These are phyloP conservation scores for Exidia glandulosa DNA, from an alignment of 768 basidiomycete genomes.

Conservation along the genomic window DNA sequence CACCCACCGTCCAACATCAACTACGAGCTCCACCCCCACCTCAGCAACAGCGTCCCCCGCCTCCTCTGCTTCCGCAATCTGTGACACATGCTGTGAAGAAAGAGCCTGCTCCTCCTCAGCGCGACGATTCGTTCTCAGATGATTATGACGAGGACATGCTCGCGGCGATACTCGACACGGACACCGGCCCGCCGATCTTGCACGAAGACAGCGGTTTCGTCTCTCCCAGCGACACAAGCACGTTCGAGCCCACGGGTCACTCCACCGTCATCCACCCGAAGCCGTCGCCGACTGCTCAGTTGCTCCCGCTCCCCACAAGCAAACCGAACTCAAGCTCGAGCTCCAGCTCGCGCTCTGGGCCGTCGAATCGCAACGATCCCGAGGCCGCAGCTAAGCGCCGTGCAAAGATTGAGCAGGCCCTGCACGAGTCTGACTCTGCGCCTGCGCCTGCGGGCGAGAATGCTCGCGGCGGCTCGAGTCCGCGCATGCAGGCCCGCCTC, in stretches of 20 bases:
- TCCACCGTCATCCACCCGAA: conserved; percentile 3
- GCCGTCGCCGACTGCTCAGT: no score
- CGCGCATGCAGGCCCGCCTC: background rate
- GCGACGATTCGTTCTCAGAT: conserved; percentile 37
- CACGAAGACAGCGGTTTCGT: conserved; percentile 37
- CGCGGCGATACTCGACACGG: background rate
- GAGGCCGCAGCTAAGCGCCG: no score
- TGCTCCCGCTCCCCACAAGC: no score
- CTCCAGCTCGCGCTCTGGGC: background rate
- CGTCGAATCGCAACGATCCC: no score
- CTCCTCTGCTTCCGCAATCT: conserved; percentile 3
- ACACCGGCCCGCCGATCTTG: background rate
- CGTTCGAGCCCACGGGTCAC: conserved; percentile 11
- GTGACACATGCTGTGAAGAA: background rate
- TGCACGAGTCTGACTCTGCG: no score
- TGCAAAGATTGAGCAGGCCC: no score
- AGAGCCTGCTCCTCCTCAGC: conserved; percentile 17
- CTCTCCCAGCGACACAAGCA: conserved; percentile 43
- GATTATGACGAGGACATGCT: conserved; percentile 38
- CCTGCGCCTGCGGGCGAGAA: no score
- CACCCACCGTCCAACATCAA: conserved; percentile 3
- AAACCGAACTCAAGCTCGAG: no score
- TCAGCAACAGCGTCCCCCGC: background rate
- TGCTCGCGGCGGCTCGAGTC: background rate
- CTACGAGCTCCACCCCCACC: conserved; percentile 22